Conservation (phyloP, 1,139 yeast species). For the Sugiyamaella sp. region DNA sequence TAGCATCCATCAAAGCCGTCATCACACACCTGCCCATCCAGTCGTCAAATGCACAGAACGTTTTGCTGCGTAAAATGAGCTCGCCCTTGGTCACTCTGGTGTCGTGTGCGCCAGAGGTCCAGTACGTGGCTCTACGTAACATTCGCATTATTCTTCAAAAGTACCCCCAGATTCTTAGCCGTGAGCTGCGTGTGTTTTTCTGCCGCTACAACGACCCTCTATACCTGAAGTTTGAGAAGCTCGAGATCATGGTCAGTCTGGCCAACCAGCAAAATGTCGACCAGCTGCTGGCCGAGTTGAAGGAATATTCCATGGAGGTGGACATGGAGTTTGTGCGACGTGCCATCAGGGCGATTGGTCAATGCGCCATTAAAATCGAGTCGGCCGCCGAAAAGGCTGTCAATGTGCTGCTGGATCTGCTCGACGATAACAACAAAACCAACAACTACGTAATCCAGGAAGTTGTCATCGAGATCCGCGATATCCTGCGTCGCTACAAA, state of each 20-base stretch:
- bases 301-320: slow-evolving; percentile 91
- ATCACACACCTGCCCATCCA: slow-evolving; percentile 68
- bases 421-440: slow-evolving; percentile 63
- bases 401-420: slow-evolving; percentile 70
- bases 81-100: slow-evolving; percentile 90
- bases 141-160: slow-evolving; percentile 88
- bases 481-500: slow-evolving; percentile 76
- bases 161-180: slow-evolving; percentile 76
- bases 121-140: slow-evolving; percentile 90
- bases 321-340: slow-evolving; percentile 87
- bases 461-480: slow-evolving; percentile 71
- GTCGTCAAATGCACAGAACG: slow-evolving; percentile 48
- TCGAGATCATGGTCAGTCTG: slow-evolving; percentile 85
- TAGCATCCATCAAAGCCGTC: slow-evolving; percentile 82
- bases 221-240: slow-evolving; percentile 87
- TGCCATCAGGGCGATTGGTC: slow-evolving; percentile 82
- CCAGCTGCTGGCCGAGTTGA: slow-evolving; percentile 76
- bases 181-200: slow-evolving; percentile 87
- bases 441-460: slow-evolving; percentile 82
- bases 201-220: slow-evolving; percentile 94
- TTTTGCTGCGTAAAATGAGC: slow-evolving; percentile 70
- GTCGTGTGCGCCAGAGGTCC: slow-evolving; percentile 90
- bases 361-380: slow-evolving; percentile 80
- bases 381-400: slow-evolving; percentile 67
- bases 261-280: slow-evolving; percentile 73